Evolutionary conservation across 2,329 filamentous ascomycete genomes (phyloP).

Genomic region (Pseudogymnoascus sp.): DNA sequence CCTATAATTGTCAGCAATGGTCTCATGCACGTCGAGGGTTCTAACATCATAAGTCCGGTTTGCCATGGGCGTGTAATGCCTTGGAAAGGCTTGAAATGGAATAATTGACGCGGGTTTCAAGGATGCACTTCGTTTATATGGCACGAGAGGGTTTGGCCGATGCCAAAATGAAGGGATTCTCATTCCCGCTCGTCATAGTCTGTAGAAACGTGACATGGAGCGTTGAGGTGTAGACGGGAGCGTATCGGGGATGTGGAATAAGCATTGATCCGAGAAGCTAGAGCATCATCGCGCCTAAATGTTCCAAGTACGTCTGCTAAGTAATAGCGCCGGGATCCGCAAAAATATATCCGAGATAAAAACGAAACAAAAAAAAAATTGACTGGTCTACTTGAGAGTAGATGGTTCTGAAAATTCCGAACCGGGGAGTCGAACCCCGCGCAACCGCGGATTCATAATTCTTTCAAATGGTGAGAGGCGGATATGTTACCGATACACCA

Average conservation of each 20-base stretch:
- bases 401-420: neutral
- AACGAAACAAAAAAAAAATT: neutral
- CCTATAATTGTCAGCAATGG: slow-evolving; percentile 41
- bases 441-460: neutral
- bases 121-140: neutral
- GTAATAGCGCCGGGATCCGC: neutral
- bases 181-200: neutral
- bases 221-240: neutral
- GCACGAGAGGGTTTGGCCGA: neutral
- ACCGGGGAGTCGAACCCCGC: neutral
- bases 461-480: neutral
- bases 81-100: neutral
- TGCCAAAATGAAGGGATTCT: slow-evolving; percentile 3
- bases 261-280: neutral
- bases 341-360: neutral
- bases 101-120: neutral
- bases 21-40: neutral
- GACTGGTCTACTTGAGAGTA: neutral
- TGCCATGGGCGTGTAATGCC: neutral
- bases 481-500: neutral
- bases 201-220: neutral
- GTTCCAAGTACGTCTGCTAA: neutral
- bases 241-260: neutral
- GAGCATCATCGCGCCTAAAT: neutral
- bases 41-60: slow-evolving; percentile 3